These are phyloP conservation scores for Fusarium anguioides DNA, from an alignment of 2,329 filamentous ascomycete genomes.

Conservation along the genomic window DNA sequence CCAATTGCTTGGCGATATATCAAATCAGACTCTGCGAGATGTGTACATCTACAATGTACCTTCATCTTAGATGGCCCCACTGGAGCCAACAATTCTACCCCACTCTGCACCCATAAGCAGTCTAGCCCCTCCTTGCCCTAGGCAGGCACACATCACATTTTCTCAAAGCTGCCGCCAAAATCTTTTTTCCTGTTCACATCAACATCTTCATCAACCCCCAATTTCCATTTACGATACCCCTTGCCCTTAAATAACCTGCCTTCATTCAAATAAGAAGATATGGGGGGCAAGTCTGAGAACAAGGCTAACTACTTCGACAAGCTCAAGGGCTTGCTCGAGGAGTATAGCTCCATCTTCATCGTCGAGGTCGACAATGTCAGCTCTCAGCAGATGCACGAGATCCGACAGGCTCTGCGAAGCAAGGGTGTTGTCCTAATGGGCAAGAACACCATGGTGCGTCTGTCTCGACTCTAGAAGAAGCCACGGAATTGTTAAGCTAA, in stretches of 20 bases:
- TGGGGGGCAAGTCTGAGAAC: slow-evolving; percentile 93
- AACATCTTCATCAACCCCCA: slow-evolving; percentile 42
- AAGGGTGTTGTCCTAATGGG: slow-evolving; percentile 98
- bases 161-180: slow-evolving; percentile 24
- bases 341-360: slow-evolving; percentile 98
- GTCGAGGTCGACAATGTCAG: slow-evolving; percentile 99
- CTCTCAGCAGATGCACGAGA: slow-evolving; percentile 99
- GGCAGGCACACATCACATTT: slow-evolving; percentile 48
- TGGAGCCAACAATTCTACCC: neutral
- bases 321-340: slow-evolving; percentile 96
- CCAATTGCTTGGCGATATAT: slow-evolving; percentile 15
- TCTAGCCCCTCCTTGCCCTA: slow-evolving; percentile 54
- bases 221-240: slow-evolving; percentile 45
- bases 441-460: slow-evolving; percentile 98
- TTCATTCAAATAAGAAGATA: slow-evolving; percentile 91
- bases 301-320: slow-evolving; percentile 99
- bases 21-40: slow-evolving; percentile 40
- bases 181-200: slow-evolving; percentile 8
- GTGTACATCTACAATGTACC: slow-evolving; percentile 51
- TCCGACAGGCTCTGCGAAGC: slow-evolving; percentile 89
- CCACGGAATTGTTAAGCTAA: slow-evolving; percentile 27
- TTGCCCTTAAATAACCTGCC: slow-evolving; percentile 99
- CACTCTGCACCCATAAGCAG: slow-evolving; percentile 26
- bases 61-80: neutral
- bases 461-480: neutral